A percentile compares a stretch with the other conserved stretches of the same genome.
Conservation (phyloP, 2,329 filamentous ascomycete species). For the Aspergillus quadrilineatus region DNA sequence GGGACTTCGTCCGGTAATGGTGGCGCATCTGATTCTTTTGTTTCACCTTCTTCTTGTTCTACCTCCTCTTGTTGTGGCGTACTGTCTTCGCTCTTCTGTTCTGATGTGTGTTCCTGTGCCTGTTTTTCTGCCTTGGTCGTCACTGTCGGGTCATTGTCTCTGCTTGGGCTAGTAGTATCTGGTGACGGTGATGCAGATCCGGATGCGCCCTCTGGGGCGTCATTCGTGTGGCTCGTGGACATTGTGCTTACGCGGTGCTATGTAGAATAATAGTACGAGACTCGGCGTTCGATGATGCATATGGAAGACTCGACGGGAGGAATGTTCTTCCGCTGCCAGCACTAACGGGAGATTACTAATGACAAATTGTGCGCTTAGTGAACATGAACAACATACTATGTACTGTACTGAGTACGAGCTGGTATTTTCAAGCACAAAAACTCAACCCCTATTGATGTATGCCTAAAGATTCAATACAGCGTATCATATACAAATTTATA, state of each 20-base stretch:
- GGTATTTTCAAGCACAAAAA: neutral
- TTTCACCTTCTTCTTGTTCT: constrained; percentile 17
- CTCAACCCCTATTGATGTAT: too few species aligned
- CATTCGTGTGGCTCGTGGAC: neutral
- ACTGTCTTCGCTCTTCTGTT: neutral
- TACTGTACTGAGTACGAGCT: neutral
- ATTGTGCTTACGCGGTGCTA: neutral
- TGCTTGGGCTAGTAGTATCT: constrained; percentile 1
- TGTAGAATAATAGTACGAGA: neutral
- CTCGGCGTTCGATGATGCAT: neutral
- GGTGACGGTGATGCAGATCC: neutral
- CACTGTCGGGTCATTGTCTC: neutral
- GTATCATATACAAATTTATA: too few species aligned
- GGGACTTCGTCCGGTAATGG: constrained; percentile 46
- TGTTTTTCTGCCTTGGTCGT: neutral
- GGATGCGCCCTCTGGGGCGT: neutral
- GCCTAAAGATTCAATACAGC: too few species aligned
- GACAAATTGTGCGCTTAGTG: neutral
- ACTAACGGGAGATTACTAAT: neutral
- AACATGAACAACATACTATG: too few species aligned
- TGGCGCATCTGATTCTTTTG: constrained; percentile 29
- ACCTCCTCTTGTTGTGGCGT: constrained; percentile 1
- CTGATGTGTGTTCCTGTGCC: neutral
- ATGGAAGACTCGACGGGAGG: neutral
- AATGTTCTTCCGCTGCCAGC: constrained; percentile 1